These are phyloP conservation scores for Colletotrichum gigasporum DNA, from an alignment of 2,329 filamentous ascomycete genomes.

Conservation along the genomic window DNA sequence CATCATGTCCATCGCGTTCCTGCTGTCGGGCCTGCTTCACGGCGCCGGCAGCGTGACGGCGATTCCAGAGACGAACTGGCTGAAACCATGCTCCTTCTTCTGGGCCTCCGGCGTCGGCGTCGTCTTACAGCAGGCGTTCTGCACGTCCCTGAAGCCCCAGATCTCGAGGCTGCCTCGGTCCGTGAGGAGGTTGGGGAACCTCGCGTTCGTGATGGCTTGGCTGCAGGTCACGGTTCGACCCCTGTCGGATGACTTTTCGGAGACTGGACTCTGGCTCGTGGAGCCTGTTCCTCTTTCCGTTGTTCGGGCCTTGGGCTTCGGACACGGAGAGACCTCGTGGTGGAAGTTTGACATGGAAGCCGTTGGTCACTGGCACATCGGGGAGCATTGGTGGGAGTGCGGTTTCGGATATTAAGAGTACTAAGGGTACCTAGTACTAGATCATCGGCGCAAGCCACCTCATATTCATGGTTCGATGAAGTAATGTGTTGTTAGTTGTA, in stretches of 20 bases:
- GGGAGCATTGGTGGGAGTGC: conserved; percentile 69
- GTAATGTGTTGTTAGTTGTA: neutral
- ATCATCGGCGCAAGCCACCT: conserved; percentile 11
- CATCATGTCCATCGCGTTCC: conserved; percentile 65
- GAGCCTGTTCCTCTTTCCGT: conserved; percentile 84
- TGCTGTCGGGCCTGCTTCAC: conserved; percentile 75
- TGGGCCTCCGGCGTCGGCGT: conserved; percentile 74
- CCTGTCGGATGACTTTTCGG: conserved; percentile 80
- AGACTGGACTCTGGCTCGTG: conserved; percentile 79
- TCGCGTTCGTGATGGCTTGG: conserved; percentile 72
- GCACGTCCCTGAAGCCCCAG: conserved; percentile 42
- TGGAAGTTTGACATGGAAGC: conserved; percentile 72
- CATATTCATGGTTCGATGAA: neutral
- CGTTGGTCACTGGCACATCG: conserved; percentile 65
- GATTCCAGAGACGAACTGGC: conserved; percentile 61
- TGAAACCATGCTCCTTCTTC: conserved; percentile 75
- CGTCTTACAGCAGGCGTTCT: conserved; percentile 61
- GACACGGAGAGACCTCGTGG: conserved; percentile 67
- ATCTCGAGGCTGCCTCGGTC: conserved; percentile 52
- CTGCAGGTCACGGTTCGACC: conserved; percentile 71
- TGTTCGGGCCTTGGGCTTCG: conserved; percentile 73
- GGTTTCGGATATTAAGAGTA: conserved; percentile 50
- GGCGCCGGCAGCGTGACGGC: conserved; percentile 74
- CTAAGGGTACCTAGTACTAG: no score
- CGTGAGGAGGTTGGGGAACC: conserved; percentile 64